Evolutionary conservation across 768 basidiomycete species (phyloP).

Genomic region (Rhodotorula kratochvilovae): DNA sequence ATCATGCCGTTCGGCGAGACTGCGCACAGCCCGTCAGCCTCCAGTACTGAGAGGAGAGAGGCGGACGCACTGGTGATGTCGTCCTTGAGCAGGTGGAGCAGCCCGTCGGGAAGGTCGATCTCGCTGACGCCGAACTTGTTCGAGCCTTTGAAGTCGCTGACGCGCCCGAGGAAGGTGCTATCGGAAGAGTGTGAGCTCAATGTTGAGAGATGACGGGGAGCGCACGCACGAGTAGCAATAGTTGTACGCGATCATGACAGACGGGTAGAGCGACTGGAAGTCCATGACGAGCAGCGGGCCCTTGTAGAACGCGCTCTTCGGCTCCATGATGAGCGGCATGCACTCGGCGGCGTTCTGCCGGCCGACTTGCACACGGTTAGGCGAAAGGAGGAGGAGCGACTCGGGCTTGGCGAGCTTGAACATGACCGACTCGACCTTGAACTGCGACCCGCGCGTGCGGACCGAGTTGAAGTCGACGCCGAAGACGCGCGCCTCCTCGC

Average conservation of each 20-base stretch:
- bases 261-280: conserved; percentile 94
- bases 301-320: conserved; percentile 83
- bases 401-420: conserved; percentile 96
- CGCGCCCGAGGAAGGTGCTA: conserved; percentile 88
- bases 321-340: conserved; percentile 85
- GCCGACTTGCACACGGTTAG: conserved; percentile 81
- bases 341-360: conserved; percentile 94
- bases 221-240: conserved; percentile 52
- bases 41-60: no score
- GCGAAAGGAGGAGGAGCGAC: conserved; percentile 81
- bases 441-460: conserved; percentile 89
- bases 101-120: conserved; percentile 62
- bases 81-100: conserved; percentile 65
- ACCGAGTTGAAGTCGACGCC: conserved; percentile 97
- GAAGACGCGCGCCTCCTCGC: conserved; percentile 95
- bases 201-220: neutral
- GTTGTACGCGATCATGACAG: conserved; percentile 97
- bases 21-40: conserved; percentile 50
- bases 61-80: conserved; percentile 63
- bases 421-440: conserved; percentile 98
- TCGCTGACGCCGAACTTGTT: conserved; percentile 80
- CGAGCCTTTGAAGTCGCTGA: conserved; percentile 76
- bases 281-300: conserved; percentile 90
- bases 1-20: conserved; percentile 94
- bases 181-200: neutral